Evolutionary conservation across 768 basidiomycete genomes (phyloP).

Genomic region (Ramaria rubella): DNA sequence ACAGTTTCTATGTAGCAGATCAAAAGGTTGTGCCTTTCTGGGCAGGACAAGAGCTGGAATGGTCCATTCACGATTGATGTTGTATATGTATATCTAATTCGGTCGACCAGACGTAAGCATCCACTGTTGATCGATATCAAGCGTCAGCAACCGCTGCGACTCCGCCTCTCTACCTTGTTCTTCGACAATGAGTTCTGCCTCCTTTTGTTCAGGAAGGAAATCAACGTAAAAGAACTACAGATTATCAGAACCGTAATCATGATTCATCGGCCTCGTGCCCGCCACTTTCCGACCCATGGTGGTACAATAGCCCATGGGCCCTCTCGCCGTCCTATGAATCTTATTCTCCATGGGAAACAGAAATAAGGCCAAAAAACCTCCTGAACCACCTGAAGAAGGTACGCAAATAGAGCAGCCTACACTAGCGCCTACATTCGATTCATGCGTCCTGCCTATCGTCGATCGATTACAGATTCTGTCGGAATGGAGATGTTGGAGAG

Average conservation of each 20-base stretch:
- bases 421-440: neutral
- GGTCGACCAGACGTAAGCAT: too few species aligned
- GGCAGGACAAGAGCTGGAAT: conserved; percentile 35
- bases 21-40: conserved; percentile 35
- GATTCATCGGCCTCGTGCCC: conserved; percentile 2
- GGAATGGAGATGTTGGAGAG: neutral
- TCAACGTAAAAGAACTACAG: conserved; percentile 1
- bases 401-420: neutral
- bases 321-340: neutral
- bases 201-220: neutral
- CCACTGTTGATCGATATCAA: too few species aligned
- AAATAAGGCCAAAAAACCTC: neutral
- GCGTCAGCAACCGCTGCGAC: neutral
- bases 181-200: neutral
- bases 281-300: neutral
- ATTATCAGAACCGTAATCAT: neutral
- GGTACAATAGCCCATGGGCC: too few species aligned
- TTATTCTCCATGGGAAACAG: neutral
- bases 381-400: neutral
- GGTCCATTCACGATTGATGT: conserved; percentile 19
- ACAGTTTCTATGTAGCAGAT: conserved; percentile 12
- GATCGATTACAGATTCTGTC: neutral
- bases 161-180: neutral
- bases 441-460: neutral
- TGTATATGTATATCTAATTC: neutral